Evolutionary conservation across 2,329 filamentous ascomycete species (phyloP).

Genomic region (Colletotrichum limetticola): DNA sequence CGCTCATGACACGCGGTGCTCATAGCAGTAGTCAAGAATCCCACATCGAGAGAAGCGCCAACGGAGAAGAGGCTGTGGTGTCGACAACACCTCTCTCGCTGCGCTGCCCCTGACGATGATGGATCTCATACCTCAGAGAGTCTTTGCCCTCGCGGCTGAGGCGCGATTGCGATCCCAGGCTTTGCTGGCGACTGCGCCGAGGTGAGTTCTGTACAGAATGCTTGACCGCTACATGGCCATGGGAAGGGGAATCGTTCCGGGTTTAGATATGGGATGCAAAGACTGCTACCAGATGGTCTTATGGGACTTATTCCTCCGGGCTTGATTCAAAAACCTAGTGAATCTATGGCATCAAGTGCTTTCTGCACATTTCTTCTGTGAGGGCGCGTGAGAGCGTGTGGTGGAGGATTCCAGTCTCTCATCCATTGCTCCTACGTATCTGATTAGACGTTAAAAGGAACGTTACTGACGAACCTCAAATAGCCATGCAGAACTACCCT

Average conservation of each 20-base stretch:
- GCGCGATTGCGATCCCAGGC: slow-evolving; percentile 2
- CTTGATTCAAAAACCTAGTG: neutral
- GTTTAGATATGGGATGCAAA: neutral
- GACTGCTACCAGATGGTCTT: neutral
- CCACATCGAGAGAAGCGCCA: neutral
- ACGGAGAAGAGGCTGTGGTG: neutral
- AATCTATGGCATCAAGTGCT: neutral
- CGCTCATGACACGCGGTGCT: slow-evolving; percentile 20
- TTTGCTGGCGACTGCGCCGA: slow-evolving; percentile 10
- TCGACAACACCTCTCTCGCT: neutral
- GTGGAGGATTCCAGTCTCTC: neutral
- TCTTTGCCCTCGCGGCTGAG: slow-evolving; percentile 19
- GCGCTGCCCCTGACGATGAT: neutral
- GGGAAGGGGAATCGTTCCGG: neutral
- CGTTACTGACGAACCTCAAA: slow-evolving; percentile 4
- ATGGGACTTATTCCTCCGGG: neutral
- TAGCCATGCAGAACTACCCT: slow-evolving; percentile 37
- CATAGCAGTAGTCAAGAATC: neutral
- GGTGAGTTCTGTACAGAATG: slow-evolving; percentile 7
- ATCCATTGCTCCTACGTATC: neutral
- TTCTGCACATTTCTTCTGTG: neutral
- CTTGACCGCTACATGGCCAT: neutral
- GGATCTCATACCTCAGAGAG: slow-evolving; percentile 22
- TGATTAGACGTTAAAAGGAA: neutral
- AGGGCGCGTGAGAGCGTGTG: neutral